Percentiles rank a stretch among this genome's conserved stretches.
Conservation (phyloP, 2,329 filamentous ascomycete genomes). For the Hawksworthiomyces lignivorus region DNA sequence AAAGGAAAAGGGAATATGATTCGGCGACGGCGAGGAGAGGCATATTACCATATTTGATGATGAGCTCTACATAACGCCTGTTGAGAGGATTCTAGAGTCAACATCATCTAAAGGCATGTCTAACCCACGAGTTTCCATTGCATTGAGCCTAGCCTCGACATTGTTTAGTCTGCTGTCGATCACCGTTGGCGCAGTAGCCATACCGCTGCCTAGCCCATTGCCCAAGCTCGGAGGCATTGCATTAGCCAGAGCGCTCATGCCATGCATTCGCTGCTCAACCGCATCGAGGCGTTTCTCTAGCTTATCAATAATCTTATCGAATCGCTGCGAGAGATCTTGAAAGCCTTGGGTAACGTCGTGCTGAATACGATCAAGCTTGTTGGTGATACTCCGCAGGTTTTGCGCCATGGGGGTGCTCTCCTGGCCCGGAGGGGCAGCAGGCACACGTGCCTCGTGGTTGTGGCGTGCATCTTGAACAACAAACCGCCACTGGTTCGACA, state of each 20-base stretch:
- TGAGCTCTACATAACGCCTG: constrained; percentile 27
- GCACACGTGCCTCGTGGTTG: constrained; percentile 53
- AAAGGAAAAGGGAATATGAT: not conserved
- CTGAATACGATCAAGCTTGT: constrained; percentile 51
- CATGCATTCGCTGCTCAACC: constrained; percentile 33
- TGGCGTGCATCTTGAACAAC: constrained; percentile 52
- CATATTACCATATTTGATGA: no score
- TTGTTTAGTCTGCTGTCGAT: constrained; percentile 24
- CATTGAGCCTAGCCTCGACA: constrained; percentile 30
- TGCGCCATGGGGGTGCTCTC: constrained; percentile 52
- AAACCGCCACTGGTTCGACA: constrained; percentile 58
- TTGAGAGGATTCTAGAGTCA: constrained; percentile 28
- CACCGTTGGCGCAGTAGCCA: constrained; percentile 18
- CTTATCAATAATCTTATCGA: constrained; percentile 41
- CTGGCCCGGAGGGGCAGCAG: constrained; percentile 45
- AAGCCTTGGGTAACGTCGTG: constrained; percentile 50
- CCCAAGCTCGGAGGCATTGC: constrained; percentile 17
- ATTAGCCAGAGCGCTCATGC: constrained; percentile 7
- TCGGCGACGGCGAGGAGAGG: not conserved
- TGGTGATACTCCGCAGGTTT: constrained; percentile 48
- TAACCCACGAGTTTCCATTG: constrained; percentile 29
- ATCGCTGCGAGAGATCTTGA: constrained; percentile 39
- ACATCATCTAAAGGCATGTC: constrained; percentile 32
- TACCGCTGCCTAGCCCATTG: constrained; percentile 20
- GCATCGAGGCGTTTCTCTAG: constrained; percentile 49